These are phyloP conservation scores for Themeda triandra DNA, from an alignment of 176 grass and related monocot species.

Conservation along the genomic window DNA sequence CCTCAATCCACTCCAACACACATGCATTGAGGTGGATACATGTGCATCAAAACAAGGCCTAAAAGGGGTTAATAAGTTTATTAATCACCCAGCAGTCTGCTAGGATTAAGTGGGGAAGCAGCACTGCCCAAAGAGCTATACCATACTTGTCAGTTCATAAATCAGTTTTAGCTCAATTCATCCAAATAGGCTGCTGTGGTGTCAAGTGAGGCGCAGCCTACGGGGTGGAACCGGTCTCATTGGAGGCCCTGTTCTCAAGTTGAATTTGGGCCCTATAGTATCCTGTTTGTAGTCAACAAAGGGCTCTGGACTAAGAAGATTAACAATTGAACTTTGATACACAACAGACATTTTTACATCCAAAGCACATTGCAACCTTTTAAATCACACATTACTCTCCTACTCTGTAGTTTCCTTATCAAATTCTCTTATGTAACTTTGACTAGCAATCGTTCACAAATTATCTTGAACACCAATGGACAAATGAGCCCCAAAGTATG, in stretches of 20 bases:
- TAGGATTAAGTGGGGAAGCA: background rate
- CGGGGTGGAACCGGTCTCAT: background rate
- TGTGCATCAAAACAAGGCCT: too few relatives aligned
- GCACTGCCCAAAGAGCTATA: background rate
- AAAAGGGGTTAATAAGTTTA: background rate
- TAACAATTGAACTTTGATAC: background rate
- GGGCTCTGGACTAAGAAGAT: background rate
- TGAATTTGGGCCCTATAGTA: background rate
- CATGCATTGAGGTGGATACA: too few relatives aligned
- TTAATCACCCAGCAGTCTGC: background rate
- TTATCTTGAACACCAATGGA: background rate
- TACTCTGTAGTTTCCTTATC: background rate
- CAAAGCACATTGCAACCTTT: background rate
- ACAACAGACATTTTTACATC: background rate
- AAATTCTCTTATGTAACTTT: background rate
- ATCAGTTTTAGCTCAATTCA: background rate
- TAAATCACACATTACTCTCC: background rate
- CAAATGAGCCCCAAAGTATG: background rate
- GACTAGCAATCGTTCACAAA: background rate
- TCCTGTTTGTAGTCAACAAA: background rate
- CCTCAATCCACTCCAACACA: too few relatives aligned
- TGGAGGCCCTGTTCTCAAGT: background rate
- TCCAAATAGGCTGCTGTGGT: background rate
- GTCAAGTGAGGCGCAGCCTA: background rate
- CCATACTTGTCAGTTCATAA: background rate